Evolutionary conservation across 805 yeast species (phyloP).

Genomic region (Limtongia smithiae): DNA sequence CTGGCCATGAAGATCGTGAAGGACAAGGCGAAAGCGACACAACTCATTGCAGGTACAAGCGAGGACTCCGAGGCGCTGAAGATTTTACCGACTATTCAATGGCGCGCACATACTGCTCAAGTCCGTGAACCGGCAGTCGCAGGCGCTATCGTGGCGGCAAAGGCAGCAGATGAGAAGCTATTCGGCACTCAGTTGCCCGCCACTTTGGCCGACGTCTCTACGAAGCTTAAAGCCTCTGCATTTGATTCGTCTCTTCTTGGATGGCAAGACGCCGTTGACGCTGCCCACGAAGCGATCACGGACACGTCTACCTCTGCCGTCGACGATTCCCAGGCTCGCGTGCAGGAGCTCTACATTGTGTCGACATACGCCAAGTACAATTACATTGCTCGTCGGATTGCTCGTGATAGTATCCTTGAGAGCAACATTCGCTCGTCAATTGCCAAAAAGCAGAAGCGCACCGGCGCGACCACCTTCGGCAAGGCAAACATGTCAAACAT

Average conservation of each 20-base stretch:
- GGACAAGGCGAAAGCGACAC: constrained; percentile 9
- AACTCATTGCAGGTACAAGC: constrained; percentile 15
- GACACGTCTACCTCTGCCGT: constrained; percentile 15
- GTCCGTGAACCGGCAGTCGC: constrained; percentile 73
- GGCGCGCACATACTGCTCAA: constrained; percentile 61
- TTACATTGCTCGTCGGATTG: constrained; percentile 59
- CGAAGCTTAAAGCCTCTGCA: constrained; percentile 25
- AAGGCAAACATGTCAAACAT: constrained; percentile 17
- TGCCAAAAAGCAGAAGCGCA: constrained; percentile 9
- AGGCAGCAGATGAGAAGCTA: constrained; percentile 29
- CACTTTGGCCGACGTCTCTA: background rate
- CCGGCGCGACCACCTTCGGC: background rate
- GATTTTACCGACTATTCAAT: constrained; percentile 47
- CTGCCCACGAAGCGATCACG: constrained; percentile 52
- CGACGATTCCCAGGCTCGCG: constrained; percentile 49
- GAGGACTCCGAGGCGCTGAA: constrained; percentile 29
- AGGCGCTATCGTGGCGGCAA: constrained; percentile 37
- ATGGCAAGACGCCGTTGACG: constrained; percentile 68
- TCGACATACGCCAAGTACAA: constrained; percentile 72
- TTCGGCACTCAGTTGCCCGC: constrained; percentile 30
- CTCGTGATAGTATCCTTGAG: constrained; percentile 52
- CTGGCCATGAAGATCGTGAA: constrained; percentile 42
- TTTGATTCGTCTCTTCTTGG: constrained; percentile 57
- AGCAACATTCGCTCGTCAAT: constrained; percentile 8
- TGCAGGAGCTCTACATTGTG: constrained; percentile 64